These are phyloP conservation scores for Phaseolus coccineus DNA, from an alignment of 331 rosid genomes.

Conservation along the genomic window DNA sequence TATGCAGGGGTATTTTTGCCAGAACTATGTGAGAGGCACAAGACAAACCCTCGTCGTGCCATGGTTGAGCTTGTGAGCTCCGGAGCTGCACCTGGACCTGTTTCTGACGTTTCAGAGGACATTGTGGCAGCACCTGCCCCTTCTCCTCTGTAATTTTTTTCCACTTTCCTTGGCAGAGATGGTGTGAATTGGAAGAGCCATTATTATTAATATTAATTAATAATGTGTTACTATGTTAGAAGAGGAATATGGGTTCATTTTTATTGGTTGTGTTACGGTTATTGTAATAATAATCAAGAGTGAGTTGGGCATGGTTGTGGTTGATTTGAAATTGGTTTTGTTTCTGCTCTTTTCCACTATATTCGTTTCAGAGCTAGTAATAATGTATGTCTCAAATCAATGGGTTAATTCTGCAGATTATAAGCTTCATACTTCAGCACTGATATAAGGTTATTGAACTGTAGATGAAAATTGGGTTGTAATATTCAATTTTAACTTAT, in stretches of 20 bases:
- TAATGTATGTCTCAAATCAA: too few species aligned
- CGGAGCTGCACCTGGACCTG: slow-evolving; percentile 58
- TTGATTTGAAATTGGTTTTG: not conserved
- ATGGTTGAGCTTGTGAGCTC: slow-evolving; percentile 75
- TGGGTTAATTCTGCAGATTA: too few species aligned
- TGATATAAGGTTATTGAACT: too few species aligned
- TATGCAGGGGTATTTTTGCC: slow-evolving; percentile 78
- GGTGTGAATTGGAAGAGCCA: not conserved
- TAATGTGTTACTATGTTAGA: not conserved
- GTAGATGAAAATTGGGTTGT: too few species aligned
- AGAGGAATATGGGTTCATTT: slow-evolving; percentile 1
- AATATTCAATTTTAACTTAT: too few species aligned
- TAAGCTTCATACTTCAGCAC: too few species aligned
- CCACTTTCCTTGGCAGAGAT: slow-evolving; percentile 4
- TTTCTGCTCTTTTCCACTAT: too few species aligned
- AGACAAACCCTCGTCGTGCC: slow-evolving; percentile 63
- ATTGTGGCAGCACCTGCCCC: slow-evolving; percentile 35
- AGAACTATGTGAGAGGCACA: slow-evolving; percentile 63
- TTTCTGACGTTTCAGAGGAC: slow-evolving; percentile 27
- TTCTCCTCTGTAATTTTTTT: slow-evolving; percentile 31
- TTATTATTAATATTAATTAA: too few species aligned
- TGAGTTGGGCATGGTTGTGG: slow-evolving; percentile 10
- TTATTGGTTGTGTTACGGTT: not conserved
- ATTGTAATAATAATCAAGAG: not conserved
- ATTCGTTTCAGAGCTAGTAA: too few species aligned